Conservation (phyloP, 225 moss, liverwort and hornwort species). For the Neckera pumila region DNA sequence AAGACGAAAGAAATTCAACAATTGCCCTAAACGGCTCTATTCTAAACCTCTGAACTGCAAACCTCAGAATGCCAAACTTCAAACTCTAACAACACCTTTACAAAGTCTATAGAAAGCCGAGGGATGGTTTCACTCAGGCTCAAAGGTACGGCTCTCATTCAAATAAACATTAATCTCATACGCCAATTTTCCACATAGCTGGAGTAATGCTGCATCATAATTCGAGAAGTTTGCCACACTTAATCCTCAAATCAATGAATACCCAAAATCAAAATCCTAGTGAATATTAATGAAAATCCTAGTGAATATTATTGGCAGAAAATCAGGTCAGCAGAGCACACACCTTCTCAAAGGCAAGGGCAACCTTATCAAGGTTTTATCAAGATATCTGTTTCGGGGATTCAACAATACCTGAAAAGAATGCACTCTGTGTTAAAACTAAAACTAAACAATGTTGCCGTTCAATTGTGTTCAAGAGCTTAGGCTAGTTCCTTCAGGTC, state of each 20-base stretch:
- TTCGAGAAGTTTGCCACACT: neutral
- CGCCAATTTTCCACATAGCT: neutral
- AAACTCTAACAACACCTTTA: neutral
- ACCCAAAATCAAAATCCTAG: neutral
- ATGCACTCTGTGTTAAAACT: neutral
- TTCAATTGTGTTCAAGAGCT: neutral
- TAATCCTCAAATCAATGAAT: neutral
- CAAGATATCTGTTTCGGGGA: conserved; percentile 71
- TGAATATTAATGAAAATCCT: neutral
- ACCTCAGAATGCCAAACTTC: neutral
- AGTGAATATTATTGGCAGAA: neutral
- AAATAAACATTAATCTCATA: neutral
- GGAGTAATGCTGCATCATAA: neutral
- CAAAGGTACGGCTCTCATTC: neutral
- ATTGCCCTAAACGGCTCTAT: neutral
- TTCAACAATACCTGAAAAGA: conserved; percentile 54
- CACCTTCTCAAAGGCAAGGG: conserved; percentile 93
- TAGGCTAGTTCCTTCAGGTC: neutral
- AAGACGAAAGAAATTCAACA: neutral
- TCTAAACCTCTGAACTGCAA: neutral
- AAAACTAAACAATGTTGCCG: neutral
- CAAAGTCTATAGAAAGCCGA: neutral
- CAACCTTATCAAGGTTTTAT: conserved; percentile 89
- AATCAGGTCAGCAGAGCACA: neutral
- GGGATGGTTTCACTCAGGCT: neutral